These are phyloP conservation scores for Ramichloridium luteum DNA, from an alignment of 2,329 filamentous ascomycete genomes.

Conservation along the genomic window DNA sequence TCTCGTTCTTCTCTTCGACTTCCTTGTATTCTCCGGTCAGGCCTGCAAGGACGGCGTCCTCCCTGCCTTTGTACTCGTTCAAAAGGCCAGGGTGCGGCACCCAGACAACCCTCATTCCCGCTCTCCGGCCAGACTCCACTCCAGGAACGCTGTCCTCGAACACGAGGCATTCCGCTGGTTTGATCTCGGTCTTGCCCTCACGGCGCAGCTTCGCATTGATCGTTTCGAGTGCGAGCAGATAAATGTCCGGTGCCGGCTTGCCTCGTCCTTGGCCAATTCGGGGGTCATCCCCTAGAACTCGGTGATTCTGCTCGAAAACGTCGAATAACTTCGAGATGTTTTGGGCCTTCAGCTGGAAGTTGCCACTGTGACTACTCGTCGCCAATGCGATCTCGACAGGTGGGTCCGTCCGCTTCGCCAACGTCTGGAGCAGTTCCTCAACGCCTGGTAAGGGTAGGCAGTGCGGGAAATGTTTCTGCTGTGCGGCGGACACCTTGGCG, in stretches of 20 bases:
- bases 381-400: conserved; percentile 71
- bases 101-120: conserved; percentile 93
- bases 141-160: conserved; percentile 94
- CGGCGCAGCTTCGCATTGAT: conserved; percentile 62
- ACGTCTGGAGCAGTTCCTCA: conserved; percentile 48
- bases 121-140: conserved; percentile 77
- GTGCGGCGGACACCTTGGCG: conserved; percentile 47
- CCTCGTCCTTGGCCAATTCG: conserved; percentile 69
- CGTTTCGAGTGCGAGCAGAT: conserved; percentile 68
- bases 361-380: conserved; percentile 60
- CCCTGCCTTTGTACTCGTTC: conserved; percentile 61
- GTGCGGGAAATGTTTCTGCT: conserved; percentile 58
- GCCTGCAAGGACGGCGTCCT: conserved; percentile 73
- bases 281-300: conserved; percentile 73
- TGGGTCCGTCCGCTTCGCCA: conserved; percentile 27
- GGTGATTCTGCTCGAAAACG: conserved; percentile 54
- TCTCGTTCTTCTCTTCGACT: conserved; percentile 28
- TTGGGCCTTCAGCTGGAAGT: conserved; percentile 65
- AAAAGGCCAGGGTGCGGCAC: conserved; percentile 70
- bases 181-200: conserved; percentile 49
- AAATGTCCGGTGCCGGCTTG: conserved; percentile 92
- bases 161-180: conserved; percentile 79
- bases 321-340: conserved; percentile 40
- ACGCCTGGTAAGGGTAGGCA: conserved; percentile 74
- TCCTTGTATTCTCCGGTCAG: conserved; percentile 56